Conservation (phyloP, 371 early-diverging fungal species). For the Apophysomyces variabilis region DNA sequence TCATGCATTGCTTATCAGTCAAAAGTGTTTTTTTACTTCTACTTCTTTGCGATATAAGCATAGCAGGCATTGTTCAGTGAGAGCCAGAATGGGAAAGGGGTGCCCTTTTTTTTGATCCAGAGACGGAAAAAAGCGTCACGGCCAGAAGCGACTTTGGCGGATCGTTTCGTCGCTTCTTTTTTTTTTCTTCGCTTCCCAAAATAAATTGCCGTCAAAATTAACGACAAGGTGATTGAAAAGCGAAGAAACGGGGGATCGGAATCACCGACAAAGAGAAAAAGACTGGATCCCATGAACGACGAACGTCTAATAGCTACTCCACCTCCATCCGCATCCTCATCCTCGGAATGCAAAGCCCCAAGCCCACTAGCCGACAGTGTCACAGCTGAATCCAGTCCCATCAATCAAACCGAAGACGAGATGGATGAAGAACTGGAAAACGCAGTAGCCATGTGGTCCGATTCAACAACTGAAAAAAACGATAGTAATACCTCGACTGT, state of each 20-base stretch:
- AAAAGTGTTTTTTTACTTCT: no score
- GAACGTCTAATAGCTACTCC: constrained; percentile 4
- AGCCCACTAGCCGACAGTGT: constrained; percentile 9
- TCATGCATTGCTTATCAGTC: no score
- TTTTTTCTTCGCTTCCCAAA: background rate
- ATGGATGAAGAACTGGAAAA: constrained; percentile 11
- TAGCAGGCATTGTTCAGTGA: no score
- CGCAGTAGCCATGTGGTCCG: constrained; percentile 10
- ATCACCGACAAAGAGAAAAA: constrained; percentile 25
- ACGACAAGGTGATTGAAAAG: constrained; percentile 23
- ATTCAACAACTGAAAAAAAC: constrained; percentile 1
- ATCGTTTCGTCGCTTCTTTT: background rate
- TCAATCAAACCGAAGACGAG: constrained; percentile 6
- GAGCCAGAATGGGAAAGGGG: no score
- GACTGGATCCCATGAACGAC: constrained; percentile 12
- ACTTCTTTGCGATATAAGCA: no score
- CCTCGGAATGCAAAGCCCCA: constrained; percentile 8
- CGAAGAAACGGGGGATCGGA: constrained; percentile 24
- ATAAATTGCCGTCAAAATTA: constrained; percentile 18
- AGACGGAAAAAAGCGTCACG: constrained; percentile 1
- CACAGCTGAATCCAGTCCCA: constrained; percentile 10
- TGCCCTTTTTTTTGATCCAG: no score
- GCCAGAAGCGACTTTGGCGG: background rate
- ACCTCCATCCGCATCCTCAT: constrained; percentile 5
- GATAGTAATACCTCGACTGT: background rate